Evolutionary conservation across 495 filamentous ascomycete genomes (phyloP), one percentile per base, ranked within the genome.

Genomic region (Thermothielavioides terrestris): DNA sequence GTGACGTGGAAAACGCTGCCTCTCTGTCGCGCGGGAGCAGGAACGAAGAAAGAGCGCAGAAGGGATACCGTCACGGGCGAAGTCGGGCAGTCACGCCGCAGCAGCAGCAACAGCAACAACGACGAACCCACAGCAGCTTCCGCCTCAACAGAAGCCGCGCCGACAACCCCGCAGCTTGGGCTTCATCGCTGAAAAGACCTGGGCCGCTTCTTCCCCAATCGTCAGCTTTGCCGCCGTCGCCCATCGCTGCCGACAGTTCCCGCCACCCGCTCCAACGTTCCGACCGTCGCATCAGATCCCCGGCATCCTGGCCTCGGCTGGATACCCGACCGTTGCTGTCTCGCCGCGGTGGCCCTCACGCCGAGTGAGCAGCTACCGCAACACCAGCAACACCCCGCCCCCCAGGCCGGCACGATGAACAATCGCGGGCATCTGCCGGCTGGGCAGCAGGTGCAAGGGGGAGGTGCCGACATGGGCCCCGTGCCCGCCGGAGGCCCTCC

Each of bases 391-490:
- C 66, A 62, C 54, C 52, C 54, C 59, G 34, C 60, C 46, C 61
- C 72, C 73, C 74, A 76, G 57, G 75, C 77, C 75, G 76, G 76
- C 72, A 78, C 66, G 77, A 78, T 79, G 77, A 78, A 77, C 66
- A 68, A 66, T 65, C 73, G 67, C 70, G 63, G 56, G 58, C 77
- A 79, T 79, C 76, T 77, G 77, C 75, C 77, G 76, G 77, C 77
- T 74, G 77, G 77, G 75, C 76, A 77, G 67, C 65, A 66, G 57
- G 70, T 74, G 69, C 74, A 69, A 50, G 69, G 66, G 54, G n/a
- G n/a, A n/a, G 62, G 60, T 20, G 65, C 54, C 35, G 69, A 75
- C 57, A 69, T 72, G 67, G 70, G 63, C 31, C 55, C 61, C 6
- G 64, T 58, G 3, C 54, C 59, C 34, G 60, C 66, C 36, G 56